Base-by-base conservation (phyloP, 2,329 filamentous ascomycete genomes). In the Colletotrichum orchidophilum region DNA sequence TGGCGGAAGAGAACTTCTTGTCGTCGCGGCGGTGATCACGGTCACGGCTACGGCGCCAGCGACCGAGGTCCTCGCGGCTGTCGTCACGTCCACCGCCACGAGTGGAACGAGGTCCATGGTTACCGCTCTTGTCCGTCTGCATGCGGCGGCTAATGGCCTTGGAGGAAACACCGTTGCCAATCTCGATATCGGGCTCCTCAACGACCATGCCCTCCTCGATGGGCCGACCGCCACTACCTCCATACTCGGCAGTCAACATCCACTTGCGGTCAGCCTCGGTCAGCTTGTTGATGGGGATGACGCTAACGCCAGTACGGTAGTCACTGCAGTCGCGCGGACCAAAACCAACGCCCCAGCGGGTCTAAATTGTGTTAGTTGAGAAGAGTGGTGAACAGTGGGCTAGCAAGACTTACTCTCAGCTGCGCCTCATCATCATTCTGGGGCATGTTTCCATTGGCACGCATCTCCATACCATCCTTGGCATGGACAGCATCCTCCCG, bases 181-280 rank as follows among this genome's bases (percentile, higher is more conserved):
- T 99, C 82, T 99, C 96, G 76, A 99, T 99, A 79, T 99, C 96
- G 3, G 96, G 96, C 82, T 99, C 96, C 80, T 99, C 96, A 29
- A 99, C 93, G 7, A 95, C 93, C 83, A 99, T 90, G 52, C 95
- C 95, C 15, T 89, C 86, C 78, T 95, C 92, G 72, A 99, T 94
- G 2, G 90, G 84, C 67, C 89, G 88, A 66, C 96, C 96, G 67
- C 96, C 96, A 73, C 94, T 97, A 65, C 96, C 96, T 75, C 96
- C 96, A 79, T 92, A 97, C 74, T 97, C 94, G 13, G 96, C 97
- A 42, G 92, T 97, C 74, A 97, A 83, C 87, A 98, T 94, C 96
- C 96, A 99, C 82, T 98, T 98, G 73, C 94, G 91, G 83, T 99
- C 96, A 29, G 96, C 96, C 76, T 99, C 96, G 1, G 96, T 99